Base-by-base conservation (phyloP, 441 rosid genomes). In the Erodium texanum region DNA sequence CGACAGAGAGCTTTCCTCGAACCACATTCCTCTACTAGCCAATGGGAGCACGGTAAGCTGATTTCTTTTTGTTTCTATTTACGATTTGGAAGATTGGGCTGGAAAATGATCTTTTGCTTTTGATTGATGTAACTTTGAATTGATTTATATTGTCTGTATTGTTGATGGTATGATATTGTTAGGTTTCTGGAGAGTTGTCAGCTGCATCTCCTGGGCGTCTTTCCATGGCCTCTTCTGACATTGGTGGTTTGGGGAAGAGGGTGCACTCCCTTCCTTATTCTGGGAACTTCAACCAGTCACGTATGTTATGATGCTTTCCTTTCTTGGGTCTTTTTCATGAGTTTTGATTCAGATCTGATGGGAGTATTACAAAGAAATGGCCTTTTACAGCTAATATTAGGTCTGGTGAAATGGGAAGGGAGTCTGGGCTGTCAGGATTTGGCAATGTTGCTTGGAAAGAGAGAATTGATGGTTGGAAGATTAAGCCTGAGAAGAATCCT, bases 381-480 rank as follows among this genome's bases (percentile, higher is more conserved):
- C 11, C 45, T 10, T 68, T 27, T 74, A 83, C 85, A 90, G 96
- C 93, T 52, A 85, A 82, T 74, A 79, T 84, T 59, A 84, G 96
- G 84, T 83, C 81, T 74, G 87, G 79, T 66, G 96, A 94, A 74
- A 96, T 93, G 50, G 86, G 72, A 64, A 76, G 87, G 77, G 93
- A 87, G 67, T 85, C 82, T 62, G 85, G 86, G 64, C 80, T 87
- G 3, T 68, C 88, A n/a, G 96, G 96, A 71, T 54, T 87, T 58
- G 96, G 96, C 76, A 92, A 90, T 71, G 98, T 94, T 32, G 99
- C 97, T 27, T 94, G 99, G 99, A 94, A 90, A 82, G 99, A 94
- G 88, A 88, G 98, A 80, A 89, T 94, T 77, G 97, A 95, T 75
- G 96, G 98, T 74, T 95, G 98, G 99, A 95, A 87, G 80, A 86